Evolutionary conservation across 2,329 filamentous ascomycete species (phyloP).

Genomic region (Phoma sp.): DNA sequence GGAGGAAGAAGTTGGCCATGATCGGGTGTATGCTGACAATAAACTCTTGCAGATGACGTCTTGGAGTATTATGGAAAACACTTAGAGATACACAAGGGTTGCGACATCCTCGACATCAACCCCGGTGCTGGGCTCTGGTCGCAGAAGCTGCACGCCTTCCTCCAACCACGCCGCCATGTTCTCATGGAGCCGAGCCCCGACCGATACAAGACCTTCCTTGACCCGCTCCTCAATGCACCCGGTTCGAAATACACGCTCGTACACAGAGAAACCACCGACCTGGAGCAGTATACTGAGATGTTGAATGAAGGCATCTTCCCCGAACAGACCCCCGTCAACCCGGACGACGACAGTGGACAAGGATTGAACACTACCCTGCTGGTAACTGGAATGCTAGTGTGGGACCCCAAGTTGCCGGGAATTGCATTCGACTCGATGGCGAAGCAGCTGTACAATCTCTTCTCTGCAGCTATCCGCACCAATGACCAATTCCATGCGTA

Average conservation of each 20-base stretch:
- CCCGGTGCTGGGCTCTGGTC: conserved; percentile 84
- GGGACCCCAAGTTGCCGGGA: conserved; percentile 54
- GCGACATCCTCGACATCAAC: conserved; percentile 87
- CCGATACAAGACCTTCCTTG: conserved; percentile 68
- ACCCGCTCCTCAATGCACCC: conserved; percentile 50
- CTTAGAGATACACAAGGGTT: conserved; percentile 74
- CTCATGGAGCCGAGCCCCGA: conserved; percentile 75
- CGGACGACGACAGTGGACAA: conserved; percentile 52
- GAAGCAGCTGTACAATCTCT: conserved; percentile 66
- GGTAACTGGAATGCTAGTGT: conserved; percentile 51
- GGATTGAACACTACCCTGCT: conserved; percentile 76
- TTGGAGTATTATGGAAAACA: conserved; percentile 73
- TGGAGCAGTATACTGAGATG: conserved; percentile 57
- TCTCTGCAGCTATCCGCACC: conserved; percentile 65
- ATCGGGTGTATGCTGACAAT: conserved; percentile 15
- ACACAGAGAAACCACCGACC: conserved; percentile 27
- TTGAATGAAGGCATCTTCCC: conserved; percentile 61
- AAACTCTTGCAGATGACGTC: conserved; percentile 65
- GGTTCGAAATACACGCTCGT: conserved; percentile 59
- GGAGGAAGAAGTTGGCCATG: not conserved
- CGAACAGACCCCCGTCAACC: conserved; percentile 59
- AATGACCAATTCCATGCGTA: conserved; percentile 73
- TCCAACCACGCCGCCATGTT: conserved; percentile 83
- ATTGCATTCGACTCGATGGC: conserved; percentile 64
- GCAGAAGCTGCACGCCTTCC: conserved; percentile 72